These are phyloP conservation scores for Hawksworthiomyces lignivorus DNA, from an alignment of 2,329 filamentous ascomycete genomes.

Conservation along the genomic window DNA sequence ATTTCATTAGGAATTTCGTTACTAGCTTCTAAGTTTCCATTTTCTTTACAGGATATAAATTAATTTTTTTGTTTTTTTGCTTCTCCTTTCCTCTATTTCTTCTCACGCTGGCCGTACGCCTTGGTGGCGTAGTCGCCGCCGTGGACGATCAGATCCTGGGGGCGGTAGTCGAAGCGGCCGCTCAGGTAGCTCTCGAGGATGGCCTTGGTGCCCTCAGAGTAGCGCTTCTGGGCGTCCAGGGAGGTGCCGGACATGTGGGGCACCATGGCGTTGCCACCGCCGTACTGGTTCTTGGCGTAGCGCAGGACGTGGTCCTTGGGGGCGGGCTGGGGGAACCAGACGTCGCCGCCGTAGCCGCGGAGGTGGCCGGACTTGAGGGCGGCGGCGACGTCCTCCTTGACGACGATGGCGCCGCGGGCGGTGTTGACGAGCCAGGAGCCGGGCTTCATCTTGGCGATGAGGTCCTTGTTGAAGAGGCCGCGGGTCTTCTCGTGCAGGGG, in stretches of 20 bases:
- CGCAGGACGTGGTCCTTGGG: conserved; percentile 89
- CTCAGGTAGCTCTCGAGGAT: conserved; percentile 89
- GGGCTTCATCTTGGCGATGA: conserved; percentile 97
- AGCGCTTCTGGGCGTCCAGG: conserved; percentile 93
- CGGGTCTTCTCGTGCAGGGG: conserved; percentile 96
- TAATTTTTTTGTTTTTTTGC: neutral
- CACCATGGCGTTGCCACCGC: conserved; percentile 97
- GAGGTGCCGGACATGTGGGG: conserved; percentile 98
- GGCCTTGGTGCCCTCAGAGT: conserved; percentile 77
- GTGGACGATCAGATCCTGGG: conserved; percentile 85
- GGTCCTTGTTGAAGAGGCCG: conserved; percentile 96
- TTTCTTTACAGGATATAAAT: neutral
- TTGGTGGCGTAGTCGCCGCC: conserved; percentile 90
- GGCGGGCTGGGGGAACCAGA: conserved; percentile 97
- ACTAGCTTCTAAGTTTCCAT: no score
- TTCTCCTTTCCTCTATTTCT: conserved; percentile 23
- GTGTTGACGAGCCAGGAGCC: conserved; percentile 98
- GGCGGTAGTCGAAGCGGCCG: conserved; percentile 79
- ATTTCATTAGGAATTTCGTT: neutral
- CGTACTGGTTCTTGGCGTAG: conserved; percentile 87
- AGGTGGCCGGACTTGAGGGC: conserved; percentile 89
- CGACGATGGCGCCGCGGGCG: conserved; percentile 94
- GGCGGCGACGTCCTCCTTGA: conserved; percentile 97
- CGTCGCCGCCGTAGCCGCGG: conserved; percentile 79
- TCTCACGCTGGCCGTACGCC: conserved; percentile 72